Evolutionary conservation across 2,329 filamentous ascomycete genomes (phyloP).

Genomic region (Colletotrichum sp.): DNA sequence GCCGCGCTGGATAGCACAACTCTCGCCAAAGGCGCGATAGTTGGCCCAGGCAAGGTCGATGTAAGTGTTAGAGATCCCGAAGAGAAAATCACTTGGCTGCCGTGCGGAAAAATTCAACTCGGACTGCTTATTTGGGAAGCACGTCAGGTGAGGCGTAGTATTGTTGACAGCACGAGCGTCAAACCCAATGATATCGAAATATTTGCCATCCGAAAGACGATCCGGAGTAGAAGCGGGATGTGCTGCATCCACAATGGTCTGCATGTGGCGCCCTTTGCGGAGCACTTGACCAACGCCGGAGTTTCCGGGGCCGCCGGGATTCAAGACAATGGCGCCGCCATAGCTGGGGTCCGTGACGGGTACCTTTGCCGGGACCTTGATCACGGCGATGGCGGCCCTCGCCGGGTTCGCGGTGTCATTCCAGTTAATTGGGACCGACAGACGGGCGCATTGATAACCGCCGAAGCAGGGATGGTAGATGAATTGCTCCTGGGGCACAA

Average conservation of each 20-base stretch:
- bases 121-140: conserved; percentile 33
- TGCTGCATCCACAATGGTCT: conserved; percentile 5
- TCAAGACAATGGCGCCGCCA: conserved; percentile 18
- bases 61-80: conserved; percentile 20
- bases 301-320: conserved; percentile 22
- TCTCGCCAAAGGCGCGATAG: conserved; percentile 23
- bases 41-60: conserved; percentile 27
- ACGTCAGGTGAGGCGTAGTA: conserved; percentile 42
- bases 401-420: neutral
- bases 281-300: conserved; percentile 19
- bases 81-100: neutral
- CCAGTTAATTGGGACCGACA: conserved; percentile 22
- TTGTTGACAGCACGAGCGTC: conserved; percentile 47
- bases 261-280: conserved; percentile 11
- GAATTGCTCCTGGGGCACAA: conserved; percentile 15
- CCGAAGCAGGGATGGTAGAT: conserved; percentile 6
- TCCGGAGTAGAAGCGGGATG: neutral
- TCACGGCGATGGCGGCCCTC: conserved; percentile 12
- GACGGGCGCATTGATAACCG: conserved; percentile 14
- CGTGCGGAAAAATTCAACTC: neutral
- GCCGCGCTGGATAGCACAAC: conserved; percentile 18
- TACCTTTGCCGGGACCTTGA: conserved; percentile 20
- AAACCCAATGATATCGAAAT: conserved; percentile 48
- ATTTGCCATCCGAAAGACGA: neutral
- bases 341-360: conserved; percentile 19